phyloP scores from a whole-genome alignment of 148 eudicot species.

The Persicaria tinctoria region DNA sequence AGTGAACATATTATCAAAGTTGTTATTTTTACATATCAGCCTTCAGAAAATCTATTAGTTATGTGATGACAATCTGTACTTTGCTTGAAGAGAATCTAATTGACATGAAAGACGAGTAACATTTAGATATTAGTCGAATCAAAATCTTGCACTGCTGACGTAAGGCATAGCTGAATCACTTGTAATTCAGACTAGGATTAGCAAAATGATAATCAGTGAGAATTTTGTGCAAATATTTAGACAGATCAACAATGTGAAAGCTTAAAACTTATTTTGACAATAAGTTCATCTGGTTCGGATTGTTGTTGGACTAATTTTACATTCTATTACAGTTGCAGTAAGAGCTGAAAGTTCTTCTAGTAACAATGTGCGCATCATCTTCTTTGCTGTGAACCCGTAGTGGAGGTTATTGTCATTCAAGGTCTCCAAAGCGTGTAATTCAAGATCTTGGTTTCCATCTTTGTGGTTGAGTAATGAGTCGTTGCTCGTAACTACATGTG shows the following conservation, averaged over 20 bases:
- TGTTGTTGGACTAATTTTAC: not conserved
- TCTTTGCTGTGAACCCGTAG: not conserved
- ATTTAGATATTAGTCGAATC: not conserved
- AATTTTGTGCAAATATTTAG: not conserved
- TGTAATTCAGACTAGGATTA: not conserved
- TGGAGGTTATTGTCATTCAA: not conserved
- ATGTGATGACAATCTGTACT: not conserved
- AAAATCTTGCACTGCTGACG: not conserved
- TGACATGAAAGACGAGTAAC: not conserved
- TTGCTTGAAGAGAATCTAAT: not conserved
- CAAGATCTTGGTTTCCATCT: not conserved
- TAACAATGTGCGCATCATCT: not conserved
- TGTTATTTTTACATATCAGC: not conserved
- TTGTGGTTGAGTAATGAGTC: not conserved
- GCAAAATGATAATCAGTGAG: not conserved
- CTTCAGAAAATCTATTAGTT: not conserved
- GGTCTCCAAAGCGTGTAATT: not conserved
- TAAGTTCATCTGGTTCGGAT: not conserved
- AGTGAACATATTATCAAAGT: not conserved
- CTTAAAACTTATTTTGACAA: not conserved
- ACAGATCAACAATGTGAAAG: not conserved
- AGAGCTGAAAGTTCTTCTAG: not conserved
- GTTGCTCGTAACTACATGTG: not conserved
- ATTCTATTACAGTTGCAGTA: constrained; percentile 2
- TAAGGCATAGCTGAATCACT: not conserved